phyloP scores from a whole-genome alignment of 2,329 filamentous ascomycete species.

The Lachnellula willkommii region DNA sequence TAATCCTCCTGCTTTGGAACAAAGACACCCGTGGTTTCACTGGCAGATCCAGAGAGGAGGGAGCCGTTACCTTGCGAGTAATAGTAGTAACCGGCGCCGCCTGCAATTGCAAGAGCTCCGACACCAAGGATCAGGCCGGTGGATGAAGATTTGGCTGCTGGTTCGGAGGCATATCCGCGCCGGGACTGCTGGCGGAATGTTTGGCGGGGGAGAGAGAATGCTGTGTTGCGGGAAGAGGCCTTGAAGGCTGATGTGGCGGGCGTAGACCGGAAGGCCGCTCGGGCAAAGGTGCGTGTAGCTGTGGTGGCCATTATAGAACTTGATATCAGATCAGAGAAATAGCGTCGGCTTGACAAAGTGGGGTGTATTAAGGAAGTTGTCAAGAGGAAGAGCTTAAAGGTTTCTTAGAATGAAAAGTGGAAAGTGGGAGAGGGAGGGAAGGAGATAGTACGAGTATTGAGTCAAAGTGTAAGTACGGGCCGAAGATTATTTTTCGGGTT shows the following conservation, averaged over 20 bases:
- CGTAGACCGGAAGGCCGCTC: conserved; percentile 31
- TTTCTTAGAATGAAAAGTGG: background rate
- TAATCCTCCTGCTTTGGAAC: conserved; percentile 79
- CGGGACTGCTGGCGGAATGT: conserved; percentile 69
- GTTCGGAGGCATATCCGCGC: conserved; percentile 75
- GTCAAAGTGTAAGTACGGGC: background rate
- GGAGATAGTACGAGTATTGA: background rate
- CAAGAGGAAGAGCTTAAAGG: background rate
- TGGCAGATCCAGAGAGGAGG: conserved; percentile 31
- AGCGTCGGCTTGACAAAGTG: background rate
- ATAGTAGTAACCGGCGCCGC: conserved; percentile 62
- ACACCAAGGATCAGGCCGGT: conserved; percentile 52
- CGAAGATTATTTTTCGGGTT: background rate
- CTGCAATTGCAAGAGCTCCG: conserved; percentile 54
- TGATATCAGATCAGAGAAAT: background rate
- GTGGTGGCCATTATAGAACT: conserved; percentile 33
- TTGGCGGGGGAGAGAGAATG: conserved; percentile 57
- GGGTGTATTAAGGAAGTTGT: too few species aligned
- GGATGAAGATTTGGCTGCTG: conserved; percentile 48
- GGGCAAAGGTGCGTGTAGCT: conserved; percentile 34
- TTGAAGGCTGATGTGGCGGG: conserved; percentile 48
- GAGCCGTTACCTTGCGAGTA: conserved; percentile 51
- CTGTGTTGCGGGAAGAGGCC: conserved; percentile 49
- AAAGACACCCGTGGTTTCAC: conserved; percentile 50
- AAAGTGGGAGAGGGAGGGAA: background rate